Evolutionary conservation across 2,329 filamentous ascomycete genomes (phyloP).

Genomic region (Clonostachys rhizophaga): DNA sequence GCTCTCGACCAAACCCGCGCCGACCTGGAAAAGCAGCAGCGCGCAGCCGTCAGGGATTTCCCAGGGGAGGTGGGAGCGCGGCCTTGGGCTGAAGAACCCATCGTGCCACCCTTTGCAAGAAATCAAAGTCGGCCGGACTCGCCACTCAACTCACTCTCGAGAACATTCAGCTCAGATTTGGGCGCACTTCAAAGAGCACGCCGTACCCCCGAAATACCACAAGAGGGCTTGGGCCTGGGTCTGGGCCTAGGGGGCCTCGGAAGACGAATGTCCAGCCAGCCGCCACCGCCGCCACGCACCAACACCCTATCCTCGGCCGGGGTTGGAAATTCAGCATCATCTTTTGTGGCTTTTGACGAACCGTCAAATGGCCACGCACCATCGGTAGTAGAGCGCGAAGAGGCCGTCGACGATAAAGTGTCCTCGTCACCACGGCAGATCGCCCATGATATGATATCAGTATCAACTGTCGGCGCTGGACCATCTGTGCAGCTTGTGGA

Average conservation of each 20-base stretch:
- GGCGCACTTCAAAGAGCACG: slow-evolving; percentile 35
- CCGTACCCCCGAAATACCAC: slow-evolving; percentile 23
- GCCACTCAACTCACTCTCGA: slow-evolving; percentile 42
- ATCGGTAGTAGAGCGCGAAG: slow-evolving; percentile 30
- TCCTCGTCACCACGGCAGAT: slow-evolving; percentile 62
- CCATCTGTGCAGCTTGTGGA: slow-evolving; percentile 94
- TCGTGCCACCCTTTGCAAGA: slow-evolving; percentile 29
- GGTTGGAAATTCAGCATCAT: slow-evolving; percentile 31
- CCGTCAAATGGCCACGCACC: slow-evolving; percentile 26
- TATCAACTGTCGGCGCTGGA: slow-evolving; percentile 84
- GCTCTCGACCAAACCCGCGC: slow-evolving; percentile 51
- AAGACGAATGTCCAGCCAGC: slow-evolving; percentile 47
- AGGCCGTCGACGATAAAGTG: slow-evolving; percentile 36
- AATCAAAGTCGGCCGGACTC: slow-evolving; percentile 49
- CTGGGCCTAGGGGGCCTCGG: slow-evolving; percentile 18
- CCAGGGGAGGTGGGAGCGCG: slow-evolving; percentile 15
- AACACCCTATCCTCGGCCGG: too few species aligned
- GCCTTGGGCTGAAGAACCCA: slow-evolving; percentile 45
- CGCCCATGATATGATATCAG: slow-evolving; percentile 80
- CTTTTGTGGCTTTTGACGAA: slow-evolving; percentile 41
- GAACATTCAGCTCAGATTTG: slow-evolving; percentile 51
- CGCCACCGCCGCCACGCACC: slow-evolving; percentile 12
- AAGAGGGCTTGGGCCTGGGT: slow-evolving; percentile 30
- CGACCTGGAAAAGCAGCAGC: slow-evolving; percentile 46
- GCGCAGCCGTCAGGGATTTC: slow-evolving; percentile 15